phyloP scores from a whole-genome alignment of 306 rosid species.

The Astragalus membranaceus region DNA sequence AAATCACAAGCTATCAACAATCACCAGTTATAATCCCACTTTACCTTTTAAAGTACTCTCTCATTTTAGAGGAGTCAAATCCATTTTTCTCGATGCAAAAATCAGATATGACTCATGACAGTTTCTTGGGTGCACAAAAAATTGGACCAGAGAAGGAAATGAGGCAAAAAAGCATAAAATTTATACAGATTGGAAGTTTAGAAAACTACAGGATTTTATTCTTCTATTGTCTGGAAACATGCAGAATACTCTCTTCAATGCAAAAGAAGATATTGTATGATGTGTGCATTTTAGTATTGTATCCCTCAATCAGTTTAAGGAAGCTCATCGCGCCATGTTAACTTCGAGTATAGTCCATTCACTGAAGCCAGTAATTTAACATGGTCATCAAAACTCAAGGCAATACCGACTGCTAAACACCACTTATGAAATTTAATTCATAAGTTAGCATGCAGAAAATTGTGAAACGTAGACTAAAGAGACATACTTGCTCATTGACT shows the following conservation, averaged over 20 bases:
- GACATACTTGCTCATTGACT: conserved; percentile 10
- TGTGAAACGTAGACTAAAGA: neutral
- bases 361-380: no score
- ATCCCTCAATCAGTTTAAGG: neutral
- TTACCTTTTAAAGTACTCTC: no score
- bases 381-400: no score
- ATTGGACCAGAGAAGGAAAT: neutral
- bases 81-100: neutral
- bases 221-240: neutral
- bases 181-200: neutral
- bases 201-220: neutral
- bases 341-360: neutral
- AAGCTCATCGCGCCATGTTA: neutral
- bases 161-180: neutral
- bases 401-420: neutral
- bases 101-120: neutral
- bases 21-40: neutral
- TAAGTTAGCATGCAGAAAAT: neutral
- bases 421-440: neutral
- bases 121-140: neutral
- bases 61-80: neutral
- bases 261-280: neutral
- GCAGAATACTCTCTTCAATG: neutral
- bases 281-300: neutral
- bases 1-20: neutral